Conservation (phyloP, 148 eudicot species). For the Pouteria glomerata region DNA sequence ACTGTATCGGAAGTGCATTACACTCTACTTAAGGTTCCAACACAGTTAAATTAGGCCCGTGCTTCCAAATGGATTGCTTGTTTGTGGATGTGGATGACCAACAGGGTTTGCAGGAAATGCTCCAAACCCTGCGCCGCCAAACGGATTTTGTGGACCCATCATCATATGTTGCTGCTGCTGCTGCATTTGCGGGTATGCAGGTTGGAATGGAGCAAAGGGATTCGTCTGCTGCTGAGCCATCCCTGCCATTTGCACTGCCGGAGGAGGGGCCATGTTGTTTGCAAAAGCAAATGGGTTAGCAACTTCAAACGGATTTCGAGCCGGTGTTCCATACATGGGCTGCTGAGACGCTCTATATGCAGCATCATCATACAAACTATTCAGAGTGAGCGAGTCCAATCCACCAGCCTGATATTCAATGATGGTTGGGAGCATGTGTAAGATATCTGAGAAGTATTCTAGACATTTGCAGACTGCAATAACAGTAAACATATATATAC, state of each 20-base stretch:
- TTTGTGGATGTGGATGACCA: conserved; percentile 33
- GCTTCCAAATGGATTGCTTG: conserved; percentile 49
- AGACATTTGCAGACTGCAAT: neutral
- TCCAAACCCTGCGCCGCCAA: conserved; percentile 45
- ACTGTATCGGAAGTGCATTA: conserved; percentile 11
- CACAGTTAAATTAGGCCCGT: conserved; percentile 31
- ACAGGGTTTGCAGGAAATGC: conserved; percentile 35
- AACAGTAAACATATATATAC: neutral
- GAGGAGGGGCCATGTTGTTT: conserved; percentile 44
- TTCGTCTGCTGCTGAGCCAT: conserved; percentile 51
- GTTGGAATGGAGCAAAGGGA: conserved; percentile 68
- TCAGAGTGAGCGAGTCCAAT: conserved; percentile 76
- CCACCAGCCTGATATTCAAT: conserved; percentile 73
- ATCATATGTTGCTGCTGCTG: conserved; percentile 40
- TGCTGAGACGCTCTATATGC: conserved; percentile 81
- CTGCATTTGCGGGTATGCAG: conserved; percentile 45
- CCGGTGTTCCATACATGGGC: conserved; percentile 70
- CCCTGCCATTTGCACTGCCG: conserved; percentile 64
- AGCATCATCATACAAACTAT: conserved; percentile 79
- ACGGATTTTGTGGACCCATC: conserved; percentile 42
- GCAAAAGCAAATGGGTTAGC: conserved; percentile 80
- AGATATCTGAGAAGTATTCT: neutral
- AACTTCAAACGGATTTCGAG: conserved; percentile 82
- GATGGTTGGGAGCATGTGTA: neutral
- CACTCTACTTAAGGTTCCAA: conserved; percentile 11